Base-by-base conservation (phyloP, 257 asterid species). In the Solanum medicagineum region DNA sequence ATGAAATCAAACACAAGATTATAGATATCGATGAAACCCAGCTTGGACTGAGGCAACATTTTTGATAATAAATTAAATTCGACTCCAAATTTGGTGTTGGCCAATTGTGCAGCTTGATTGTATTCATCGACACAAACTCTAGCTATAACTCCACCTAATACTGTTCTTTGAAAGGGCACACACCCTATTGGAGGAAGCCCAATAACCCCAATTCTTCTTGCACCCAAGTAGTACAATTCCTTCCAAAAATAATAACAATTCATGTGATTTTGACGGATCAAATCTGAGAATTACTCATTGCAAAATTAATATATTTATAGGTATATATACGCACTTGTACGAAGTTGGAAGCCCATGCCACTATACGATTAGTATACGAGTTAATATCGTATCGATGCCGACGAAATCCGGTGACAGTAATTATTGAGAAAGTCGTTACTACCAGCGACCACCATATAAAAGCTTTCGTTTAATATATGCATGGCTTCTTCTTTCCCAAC, bases 341-440 rank as follows among this genome's bases (percentile, higher is more conserved):
- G 71, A 95, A 92, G 83, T 22, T 81, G 73, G 95, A 86, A 86
- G 98, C 98, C 2, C 89, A 88, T 69, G 90, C 75, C 22, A 91
- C 91, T 63, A 95, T 14, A 55, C 92, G 90, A 81, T 92, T 91
- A 24, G 93, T 84, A 40, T 95, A 95, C 2, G 97, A 84, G 68
- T 90, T 44, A 29, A 93, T 20, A 74, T 92, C 90, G 16, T 70
- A 70, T 13, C 90, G 90, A 19, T 90, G 89, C 7, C 16, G n/a
- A 19, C 85, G 81, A 29, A 86, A 1, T 29, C 92, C 92, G 24
- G 92, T 5, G 42, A 93, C 87, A 94, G 87, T 95, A 95, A 63
- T 97, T 95, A 54, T 44, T 44, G 15, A 20, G 95, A 60, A 95
- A 89, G 84, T 95, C 99, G 86, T 92, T 91, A 32, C 91, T 92